Evolutionary conservation across 805 yeast genomes (phyloP), one percentile per base, ranked within the genome.

Genomic region (Candida awuae): DNA sequence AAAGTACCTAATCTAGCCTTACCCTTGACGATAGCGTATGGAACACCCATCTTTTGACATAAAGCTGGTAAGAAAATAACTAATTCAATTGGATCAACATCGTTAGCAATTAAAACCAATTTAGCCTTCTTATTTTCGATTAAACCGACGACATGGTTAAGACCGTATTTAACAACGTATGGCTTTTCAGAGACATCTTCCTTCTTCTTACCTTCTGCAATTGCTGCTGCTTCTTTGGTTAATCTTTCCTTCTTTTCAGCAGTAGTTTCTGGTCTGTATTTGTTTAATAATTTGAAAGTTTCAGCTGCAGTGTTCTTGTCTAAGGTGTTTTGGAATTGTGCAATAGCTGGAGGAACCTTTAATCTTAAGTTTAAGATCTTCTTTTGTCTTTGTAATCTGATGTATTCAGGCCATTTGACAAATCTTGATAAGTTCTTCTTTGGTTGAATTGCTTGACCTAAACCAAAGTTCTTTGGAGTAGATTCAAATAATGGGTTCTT

Each of bases 291-390:
- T 79, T 88, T 88, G 81, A 90, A 84, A 58, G 95, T 75, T 73
- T 84, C 94, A 60, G 96, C 74, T 62, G 98, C 97, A 56, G 97
- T 84, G 87, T 90, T 90, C 84, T 88, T 88, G 84, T 90, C 98
- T 69, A 90, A 77, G 62, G 87, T 81, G 73, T 83, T 73, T 64
- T 86, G 87, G 81, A 90, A 90, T 75, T 90, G 98, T 53, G 97
- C 79, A 65, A 90, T 80, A 53, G 97, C 83, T 64, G 98, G 98
- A 56, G 98, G 98, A 66, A 90, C 98, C 83, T 92, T 90, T 66
- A 90, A 79, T 82, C 98, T 88, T 70, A 88, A 68, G 60, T 80
- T 73, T 68, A 90, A 77, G 68, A 90, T 83, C 80, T 90, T 90
- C 83, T 82, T 92, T 75, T 92, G 97, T 80, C 98, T 88, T 77